Percentiles rank a stretch among this genome's conserved stretches.
Evolutionary conservation across 2,329 filamentous ascomycete genomes (phyloP).

Genomic region (Penicillium sp.): DNA sequence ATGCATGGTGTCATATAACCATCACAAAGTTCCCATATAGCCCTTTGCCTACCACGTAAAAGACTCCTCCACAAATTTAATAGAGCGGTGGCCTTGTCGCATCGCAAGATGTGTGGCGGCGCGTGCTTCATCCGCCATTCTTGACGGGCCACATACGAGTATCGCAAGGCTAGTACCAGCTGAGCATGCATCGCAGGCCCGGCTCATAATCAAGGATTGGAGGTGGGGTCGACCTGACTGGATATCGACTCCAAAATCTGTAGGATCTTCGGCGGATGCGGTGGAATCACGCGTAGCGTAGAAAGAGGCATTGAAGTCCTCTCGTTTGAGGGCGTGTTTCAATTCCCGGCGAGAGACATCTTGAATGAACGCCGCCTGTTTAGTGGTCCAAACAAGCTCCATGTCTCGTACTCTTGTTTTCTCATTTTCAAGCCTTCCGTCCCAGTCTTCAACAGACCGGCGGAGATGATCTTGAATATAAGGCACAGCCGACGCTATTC

Average conservation of each 20-base stretch:
- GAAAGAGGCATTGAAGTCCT: constrained; percentile 35
- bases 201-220: constrained; percentile 31
- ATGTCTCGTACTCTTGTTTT: constrained; percentile 30
- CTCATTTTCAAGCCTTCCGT: constrained; percentile 6
- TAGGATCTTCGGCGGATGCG: neutral
- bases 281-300: constrained; percentile 26
- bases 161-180: constrained; percentile 36
- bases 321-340: constrained; percentile 24
- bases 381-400: constrained; percentile 37
- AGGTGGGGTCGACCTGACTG: constrained; percentile 43
- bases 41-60: constrained; percentile 37
- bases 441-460: constrained; percentile 12
- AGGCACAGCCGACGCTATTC: constrained; percentile 49
- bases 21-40: neutral
- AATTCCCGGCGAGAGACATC: constrained; percentile 32
- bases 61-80: constrained; percentile 51
- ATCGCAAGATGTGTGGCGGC: constrained; percentile 41
- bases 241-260: constrained; percentile 24
- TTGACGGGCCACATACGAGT: constrained; percentile 48
- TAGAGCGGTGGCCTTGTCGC: constrained; percentile 31
- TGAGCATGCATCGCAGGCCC: constrained; percentile 32
- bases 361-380: constrained; percentile 33
- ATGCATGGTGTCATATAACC: neutral
- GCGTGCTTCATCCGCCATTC: constrained; percentile 49
- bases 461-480: constrained; percentile 39